Evolutionary conservation across 306 rosid genomes (phyloP).

Genomic region (Inga laurina): DNA sequence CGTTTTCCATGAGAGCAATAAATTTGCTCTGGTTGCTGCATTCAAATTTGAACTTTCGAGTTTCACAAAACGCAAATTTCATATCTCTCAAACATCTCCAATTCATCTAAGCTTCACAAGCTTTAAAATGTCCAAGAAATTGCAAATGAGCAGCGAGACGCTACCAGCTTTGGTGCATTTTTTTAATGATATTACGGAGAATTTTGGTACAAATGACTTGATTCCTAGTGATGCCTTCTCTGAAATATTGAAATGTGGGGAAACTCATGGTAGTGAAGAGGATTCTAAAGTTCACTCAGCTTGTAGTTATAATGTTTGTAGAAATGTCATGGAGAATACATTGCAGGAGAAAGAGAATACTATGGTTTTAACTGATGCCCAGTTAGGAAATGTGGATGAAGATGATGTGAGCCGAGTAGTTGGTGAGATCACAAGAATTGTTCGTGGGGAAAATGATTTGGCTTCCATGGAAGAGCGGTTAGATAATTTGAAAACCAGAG

Average conservation of each 20-base stretch:
- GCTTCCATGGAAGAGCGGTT: constrained; percentile 64
- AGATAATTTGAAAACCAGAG: constrained; percentile 48
- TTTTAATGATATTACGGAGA: constrained; percentile 65
- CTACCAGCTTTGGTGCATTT: constrained; percentile 29
- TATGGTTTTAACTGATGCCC: constrained; percentile 33
- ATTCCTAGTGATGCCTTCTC: constrained; percentile 31
- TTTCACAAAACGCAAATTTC: constrained; percentile 22
- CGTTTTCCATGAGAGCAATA: constrained; percentile 38
- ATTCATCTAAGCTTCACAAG: constrained; percentile 26
- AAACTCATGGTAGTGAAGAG: neutral
- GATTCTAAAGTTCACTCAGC: constrained; percentile 21
- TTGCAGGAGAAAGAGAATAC: constrained; percentile 32
- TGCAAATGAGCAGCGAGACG: constrained; percentile 12
- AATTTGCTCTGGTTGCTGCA: constrained; percentile 19
- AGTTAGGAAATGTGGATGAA: constrained; percentile 37
- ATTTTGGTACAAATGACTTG: constrained; percentile 57
- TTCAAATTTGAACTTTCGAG: constrained; percentile 3
- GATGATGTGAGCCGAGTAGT: constrained; percentile 58
- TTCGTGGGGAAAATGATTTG: constrained; percentile 46
- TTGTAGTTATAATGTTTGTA: constrained; percentile 51
- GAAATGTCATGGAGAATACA: constrained; percentile 39
- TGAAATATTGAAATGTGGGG: constrained; percentile 40
- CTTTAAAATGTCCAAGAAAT: constrained; percentile 12
- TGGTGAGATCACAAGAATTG: constrained; percentile 48
- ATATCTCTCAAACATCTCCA: constrained; percentile 26